Evolutionary conservation across 805 yeast genomes (phyloP), one percentile per base, ranked within the genome.

Genomic region (Saccharomycopsis sp.): DNA sequence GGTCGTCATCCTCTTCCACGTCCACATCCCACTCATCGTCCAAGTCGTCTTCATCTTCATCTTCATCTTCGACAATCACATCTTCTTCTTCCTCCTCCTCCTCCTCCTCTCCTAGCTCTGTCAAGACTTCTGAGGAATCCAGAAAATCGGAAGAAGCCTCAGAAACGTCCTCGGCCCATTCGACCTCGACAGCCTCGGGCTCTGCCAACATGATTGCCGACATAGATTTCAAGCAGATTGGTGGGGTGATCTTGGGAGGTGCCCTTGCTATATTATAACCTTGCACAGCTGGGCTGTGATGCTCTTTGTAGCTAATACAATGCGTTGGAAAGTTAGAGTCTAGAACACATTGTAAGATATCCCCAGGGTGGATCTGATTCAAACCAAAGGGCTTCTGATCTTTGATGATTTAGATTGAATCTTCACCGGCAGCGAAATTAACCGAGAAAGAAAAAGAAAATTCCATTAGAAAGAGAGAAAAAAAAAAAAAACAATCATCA

Each of bases 11-110:
- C 18, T 10, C 15, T 13, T 30, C 34, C n/a, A 13, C 34, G 9
- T 7, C 27, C 12, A 25, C 12, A 9, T 9, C 12, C 9, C 12
- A 9, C 12, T 10, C 12, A 10, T 10, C 15, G 9, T 30, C 34
- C 15, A 13, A n/a, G 34, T 10, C 34, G 9, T 10, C 34, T 10
- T 10, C 34, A 10, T 10, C 15, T 13, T 30, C 34, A 10, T 9
- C 51, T 33, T 39, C 53, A 19, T 30, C 49, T 22, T 23, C 46
- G 30, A 16, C 42, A 21, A 16, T 51, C 17, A 16, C 43, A n/a
- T 25, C 42, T 23, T 16, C 48, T 17, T 27, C 42, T 9, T 45
- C 45, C 31, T 42, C 34, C 21, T 39, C 44, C 6, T 5, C 40
- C 9, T 31, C 36, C 13, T 41, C 25, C 36, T 30, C 40, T 23